Evolutionary conservation across 345 rosid species (phyloP), one percentile per base, ranked within the genome.

Genomic region (Cardamine resedifolia): DNA sequence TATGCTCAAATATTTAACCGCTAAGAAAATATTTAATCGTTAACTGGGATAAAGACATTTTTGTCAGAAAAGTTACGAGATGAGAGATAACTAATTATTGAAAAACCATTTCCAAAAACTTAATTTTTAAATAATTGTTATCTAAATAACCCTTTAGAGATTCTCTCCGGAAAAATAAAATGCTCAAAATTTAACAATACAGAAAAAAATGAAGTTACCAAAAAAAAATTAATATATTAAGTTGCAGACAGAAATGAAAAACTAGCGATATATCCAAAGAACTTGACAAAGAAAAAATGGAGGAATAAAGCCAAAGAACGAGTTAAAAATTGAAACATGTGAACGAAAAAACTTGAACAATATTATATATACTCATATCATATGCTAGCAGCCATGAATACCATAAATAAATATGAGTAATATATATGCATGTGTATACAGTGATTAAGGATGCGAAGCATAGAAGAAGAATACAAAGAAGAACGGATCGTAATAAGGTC

Each of bases 401-500:
- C 14, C 19, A 21, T 33, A 31, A 31, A 33, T 15, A 33, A 18
- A 27, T 67, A 55, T 38, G 27, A 26, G 51, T 56, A 41, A 27
- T 39, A 56, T 66, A 34, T 67, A 53, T 56, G 62, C 51, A 61
- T 50, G 24, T 71, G 68, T 51, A 20, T 34, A 45, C 26, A 58
- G 36, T 21, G 27, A n/a, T 60, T 24, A 71, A 45, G 11, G 49
- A 58, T 66, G 41, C 19, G 20, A 58, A 57, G 34, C 57, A 18
- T 50, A 16, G n/a, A 62, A 72, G 70, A 72, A 72, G 16, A 55
- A 43, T n/a, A 56, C 71, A 73, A 73, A 64, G 50, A 10, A 64
- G 41, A 44, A 56, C 15, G 28, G 64, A 73, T 73, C 24, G 57
- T 33, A 56, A 64, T 7, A 58, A 73, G 65, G 65, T 73, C 77